Evolutionary conservation across 106 monocot species (phyloP), one percentile per base, ranked within the genome.

Genomic region (Phalaenopsis equestris): DNA sequence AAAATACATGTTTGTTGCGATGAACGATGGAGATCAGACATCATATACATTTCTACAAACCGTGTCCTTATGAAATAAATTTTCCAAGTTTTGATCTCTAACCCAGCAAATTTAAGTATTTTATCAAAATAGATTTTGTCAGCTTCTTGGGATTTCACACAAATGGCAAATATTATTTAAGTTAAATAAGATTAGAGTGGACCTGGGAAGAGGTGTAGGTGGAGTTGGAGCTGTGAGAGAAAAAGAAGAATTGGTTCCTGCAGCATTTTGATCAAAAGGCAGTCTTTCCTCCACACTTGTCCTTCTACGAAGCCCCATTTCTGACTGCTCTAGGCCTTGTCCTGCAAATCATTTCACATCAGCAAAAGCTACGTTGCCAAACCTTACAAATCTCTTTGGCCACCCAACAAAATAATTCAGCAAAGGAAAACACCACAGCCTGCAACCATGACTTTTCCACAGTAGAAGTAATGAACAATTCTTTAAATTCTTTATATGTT

Each of bases 271-370:
- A 76, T 79, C 76, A 21, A 72, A 47, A 23, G 42, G 43, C 67
- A 56, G 47, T 46, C 30, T 55, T 81, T 52, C 80, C 43, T 78
- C 84, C 82, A 84, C 77, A 79, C 56, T 57, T 64, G 75, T 58
- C 73, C 55, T 84, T 74, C 83, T 83, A 73, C 52, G 78, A 57
- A 85, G 80, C 42, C 83, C 83, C 87, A 87, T 82, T 4, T 80
- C 87, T 73, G 58, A 61, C 67, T 84, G 81, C 75, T 75, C 85
- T 85, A 80, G 84, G 6, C 88, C 90, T 88, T 81, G 74, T 55
- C 10, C 72, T 61, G 61, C 61, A 21, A 61, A 61, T 21, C 8
- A n/a, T 61, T 61, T 21, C 61, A 61, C 18, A 61, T 18, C 21
- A 61, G 5, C 18, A 21, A 61, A 30, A 6, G 19, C 21, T 61